Percentiles rank a stretch among this genome's conserved stretches.
These are phyloP conservation scores for Echinosophora koreensis DNA, from an alignment of 306 rosid species.

Conservation along the genomic window DNA sequence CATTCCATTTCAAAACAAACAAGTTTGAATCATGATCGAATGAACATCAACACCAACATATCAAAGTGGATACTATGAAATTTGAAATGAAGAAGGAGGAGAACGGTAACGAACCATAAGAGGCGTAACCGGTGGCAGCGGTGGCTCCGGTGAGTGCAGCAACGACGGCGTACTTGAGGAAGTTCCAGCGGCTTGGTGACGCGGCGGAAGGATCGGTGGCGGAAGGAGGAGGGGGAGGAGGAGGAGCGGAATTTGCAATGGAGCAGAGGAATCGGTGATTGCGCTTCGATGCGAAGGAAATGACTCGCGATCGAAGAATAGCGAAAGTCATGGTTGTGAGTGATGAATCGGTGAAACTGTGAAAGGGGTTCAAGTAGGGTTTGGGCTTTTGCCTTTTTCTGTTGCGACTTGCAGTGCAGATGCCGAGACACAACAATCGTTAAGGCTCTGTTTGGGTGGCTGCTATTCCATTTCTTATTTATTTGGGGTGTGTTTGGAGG, in stretches of 20 bases:
- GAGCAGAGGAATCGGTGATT: slow-evolving; percentile 37
- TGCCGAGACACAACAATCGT: too few species aligned
- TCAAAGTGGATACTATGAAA: neutral
- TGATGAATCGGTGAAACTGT: neutral
- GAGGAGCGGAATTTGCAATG: slow-evolving; percentile 30
- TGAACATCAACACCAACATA: neutral
- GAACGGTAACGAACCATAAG: slow-evolving; percentile 48
- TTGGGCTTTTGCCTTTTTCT: neutral
- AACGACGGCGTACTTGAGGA: slow-evolving; percentile 46
- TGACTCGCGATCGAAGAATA: slow-evolving; percentile 47
- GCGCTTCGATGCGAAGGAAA: slow-evolving; percentile 35
- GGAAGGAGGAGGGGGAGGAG: neutral
- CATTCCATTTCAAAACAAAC: slow-evolving; percentile 14
- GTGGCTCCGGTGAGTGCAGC: slow-evolving; percentile 49
- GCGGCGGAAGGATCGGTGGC: neutral
- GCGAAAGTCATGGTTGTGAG: slow-evolving; percentile 42
- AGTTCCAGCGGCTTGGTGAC: slow-evolving; percentile 45
- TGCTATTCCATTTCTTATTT: too few species aligned
- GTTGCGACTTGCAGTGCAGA: too few species aligned
- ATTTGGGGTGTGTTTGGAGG: too few species aligned
- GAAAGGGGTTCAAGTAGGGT: neutral
- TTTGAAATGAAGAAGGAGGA: neutral
- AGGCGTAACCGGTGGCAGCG: slow-evolving; percentile 38
- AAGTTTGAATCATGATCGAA: neutral
- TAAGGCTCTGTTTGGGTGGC: too few species aligned